Percentiles rank a stretch among this genome's conserved stretches.
Conservation (phyloP, 805 yeast genomes). For the Lipomyces sp. region DNA sequence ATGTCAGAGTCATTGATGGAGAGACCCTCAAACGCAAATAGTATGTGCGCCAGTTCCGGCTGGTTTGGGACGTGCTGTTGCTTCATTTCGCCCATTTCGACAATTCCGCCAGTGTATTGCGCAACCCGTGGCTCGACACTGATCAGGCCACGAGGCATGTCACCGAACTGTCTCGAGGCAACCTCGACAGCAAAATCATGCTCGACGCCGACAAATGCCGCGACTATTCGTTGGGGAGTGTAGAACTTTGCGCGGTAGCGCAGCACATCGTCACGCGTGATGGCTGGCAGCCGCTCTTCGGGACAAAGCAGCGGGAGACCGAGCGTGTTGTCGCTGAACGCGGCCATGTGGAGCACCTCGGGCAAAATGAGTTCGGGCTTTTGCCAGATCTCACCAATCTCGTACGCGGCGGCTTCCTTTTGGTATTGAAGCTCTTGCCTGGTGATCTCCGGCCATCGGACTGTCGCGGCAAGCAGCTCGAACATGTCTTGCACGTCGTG, state of each 20-base stretch:
- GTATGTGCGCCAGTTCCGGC: constrained; percentile 80
- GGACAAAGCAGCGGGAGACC: constrained; percentile 89
- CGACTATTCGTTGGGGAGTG: constrained; percentile 76
- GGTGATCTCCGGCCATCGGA: constrained; percentile 63
- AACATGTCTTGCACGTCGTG: constrained; percentile 78
- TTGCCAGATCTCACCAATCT: constrained; percentile 73
- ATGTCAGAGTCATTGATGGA: constrained; percentile 81
- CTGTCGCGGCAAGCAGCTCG: constrained; percentile 70
- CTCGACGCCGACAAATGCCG: constrained; percentile 83
- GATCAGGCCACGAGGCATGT: constrained; percentile 44
- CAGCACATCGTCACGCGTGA: constrained; percentile 52
- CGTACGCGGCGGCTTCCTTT: constrained; percentile 69
- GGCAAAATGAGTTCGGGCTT: constrained; percentile 86
- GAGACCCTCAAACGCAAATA: constrained; percentile 83
- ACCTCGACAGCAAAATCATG: constrained; percentile 65
- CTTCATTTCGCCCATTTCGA: constrained; percentile 20
- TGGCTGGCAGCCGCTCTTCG: constrained; percentile 55
- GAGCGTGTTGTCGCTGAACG: constrained; percentile 66
- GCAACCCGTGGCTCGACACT: constrained; percentile 40
- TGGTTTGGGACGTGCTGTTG: constrained; percentile 35
- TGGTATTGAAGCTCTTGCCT: constrained; percentile 73
- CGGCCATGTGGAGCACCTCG: constrained; percentile 83
- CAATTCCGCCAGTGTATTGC: constrained; percentile 54
- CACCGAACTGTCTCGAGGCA: constrained; percentile 62
- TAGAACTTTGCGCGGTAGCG: constrained; percentile 64